phyloP scores from a whole-genome alignment of 2,329 filamentous ascomycete genomes.

The Fusarium pseudocircinatum region DNA sequence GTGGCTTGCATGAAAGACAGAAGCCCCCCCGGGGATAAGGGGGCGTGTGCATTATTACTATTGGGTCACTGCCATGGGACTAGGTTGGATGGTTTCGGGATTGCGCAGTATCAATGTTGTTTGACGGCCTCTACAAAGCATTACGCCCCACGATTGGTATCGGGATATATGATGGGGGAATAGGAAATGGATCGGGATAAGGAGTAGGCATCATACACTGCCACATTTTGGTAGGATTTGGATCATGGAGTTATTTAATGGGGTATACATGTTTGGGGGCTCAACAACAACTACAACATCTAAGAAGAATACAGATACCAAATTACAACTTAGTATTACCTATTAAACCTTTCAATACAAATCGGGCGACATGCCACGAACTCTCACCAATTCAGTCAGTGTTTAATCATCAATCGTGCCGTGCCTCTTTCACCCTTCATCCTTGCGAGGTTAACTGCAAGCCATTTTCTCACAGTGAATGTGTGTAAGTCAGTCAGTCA shows the following conservation, averaged over 20 bases:
- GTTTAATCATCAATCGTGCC: neutral
- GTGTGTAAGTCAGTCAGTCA: neutral
- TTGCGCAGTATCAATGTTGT: constrained; percentile 21
- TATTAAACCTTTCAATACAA: constrained; percentile 1
- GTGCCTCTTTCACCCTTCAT: neutral
- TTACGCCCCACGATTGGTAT: constrained; percentile 24
- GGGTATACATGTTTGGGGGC: constrained; percentile 9
- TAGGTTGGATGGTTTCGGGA: constrained; percentile 12
- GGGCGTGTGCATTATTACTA: constrained; percentile 34
- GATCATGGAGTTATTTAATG: constrained; percentile 30
- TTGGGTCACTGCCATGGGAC: constrained; percentile 11
- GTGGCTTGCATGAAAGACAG: constrained; percentile 26
- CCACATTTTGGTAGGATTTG: constrained; percentile 32
- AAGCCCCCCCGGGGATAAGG: constrained; percentile 14
- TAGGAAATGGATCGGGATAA: neutral
- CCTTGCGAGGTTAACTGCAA: neutral
- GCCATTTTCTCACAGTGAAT: neutral
- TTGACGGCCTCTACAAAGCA: constrained; percentile 31
- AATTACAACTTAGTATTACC: neutral
- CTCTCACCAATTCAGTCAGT: neutral
- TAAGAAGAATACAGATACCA: constrained; percentile 18
- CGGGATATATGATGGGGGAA: constrained; percentile 19
- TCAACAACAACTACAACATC: constrained; percentile 3
- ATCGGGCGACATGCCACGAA: neutral
- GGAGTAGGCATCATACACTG: constrained; percentile 29